Base-by-base conservation (phyloP, 345 rosid genomes). In the Triadica sebifera region DNA sequence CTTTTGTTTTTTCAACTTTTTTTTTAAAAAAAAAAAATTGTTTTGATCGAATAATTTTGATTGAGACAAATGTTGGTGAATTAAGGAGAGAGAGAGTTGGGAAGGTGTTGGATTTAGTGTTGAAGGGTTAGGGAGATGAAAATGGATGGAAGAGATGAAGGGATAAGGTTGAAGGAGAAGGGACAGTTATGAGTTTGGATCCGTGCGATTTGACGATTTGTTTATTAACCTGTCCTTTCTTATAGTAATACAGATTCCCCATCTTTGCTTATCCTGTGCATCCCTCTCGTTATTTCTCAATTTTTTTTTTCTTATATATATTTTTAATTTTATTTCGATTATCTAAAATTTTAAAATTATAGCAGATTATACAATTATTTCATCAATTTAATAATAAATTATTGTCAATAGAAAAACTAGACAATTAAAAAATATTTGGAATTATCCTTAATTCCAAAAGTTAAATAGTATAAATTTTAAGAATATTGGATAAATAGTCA, bases 81-180 rank as follows among this genome's bases (percentile, higher is more conserved):
- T 34, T 16, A 57, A 43, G 72, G 68, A 4, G 25, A 29, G 61
- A 53, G 64, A 45, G 56, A 17, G 51, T 5, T 16, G 19, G 51
- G 51, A 15, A 10, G 76, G 8, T 22, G 39, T 29, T 29, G 34
- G 34, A 29, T 29, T 29, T 29, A 29, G 34, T 29, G 34, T 29
- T 29, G 34, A 29, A 29, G 34, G 34, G 34, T 2, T 29, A 8
- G 59, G 17, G 53, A 38, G 39, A 55, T 50, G 47, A 12, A 64
- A 64, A 64, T 64, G 72, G 53, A 74, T 49, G 71, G 78, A 37
- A 38, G 70, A 53, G 70, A 76, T 63, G 74, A 69, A 17, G 58
- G 41, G 74, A 43, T 76, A 70, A 70, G 62, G 70, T 25, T 19
- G 50, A 16, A 17, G 57, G 17, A 12, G 50, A 51, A 73, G 65